Evolutionary conservation across 2,329 filamentous ascomycete species (phyloP).

Genomic region (Aureobasidium uvarum): DNA sequence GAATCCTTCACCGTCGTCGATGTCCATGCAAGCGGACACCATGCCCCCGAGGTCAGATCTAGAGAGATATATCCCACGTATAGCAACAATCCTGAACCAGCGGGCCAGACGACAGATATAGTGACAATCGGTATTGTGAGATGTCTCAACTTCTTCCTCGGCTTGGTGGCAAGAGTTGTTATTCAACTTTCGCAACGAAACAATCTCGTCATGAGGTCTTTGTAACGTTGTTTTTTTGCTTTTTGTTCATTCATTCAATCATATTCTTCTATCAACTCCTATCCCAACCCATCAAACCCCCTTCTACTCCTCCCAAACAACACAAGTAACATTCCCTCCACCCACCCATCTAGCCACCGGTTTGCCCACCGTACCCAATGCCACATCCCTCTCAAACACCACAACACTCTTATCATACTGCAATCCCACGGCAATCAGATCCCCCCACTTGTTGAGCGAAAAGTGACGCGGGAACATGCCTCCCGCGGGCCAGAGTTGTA

Average conservation of each 20-base stretch:
- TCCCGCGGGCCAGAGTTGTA: slow-evolving; percentile 61
- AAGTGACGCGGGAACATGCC: slow-evolving; percentile 67
- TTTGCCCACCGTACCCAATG: slow-evolving; percentile 58
- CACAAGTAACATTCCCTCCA: slow-evolving; percentile 39
- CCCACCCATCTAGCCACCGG: slow-evolving; percentile 40
- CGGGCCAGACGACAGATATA: too few species aligned
- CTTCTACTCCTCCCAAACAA: slow-evolving; percentile 40
- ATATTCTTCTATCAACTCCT: background rate
- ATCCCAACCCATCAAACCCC: too few species aligned
- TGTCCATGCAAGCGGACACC: too few species aligned
- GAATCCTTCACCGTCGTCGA: too few species aligned
- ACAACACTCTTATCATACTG: slow-evolving; percentile 61
- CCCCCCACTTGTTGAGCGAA: slow-evolving; percentile 62
- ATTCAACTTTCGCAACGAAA: too few species aligned
- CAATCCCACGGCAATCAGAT: slow-evolving; percentile 63
- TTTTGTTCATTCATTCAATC: background rate
- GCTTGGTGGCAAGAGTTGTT: too few species aligned
- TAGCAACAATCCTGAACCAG: too few species aligned
- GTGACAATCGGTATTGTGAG: too few species aligned
- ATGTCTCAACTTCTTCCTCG: too few species aligned
- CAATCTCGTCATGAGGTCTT: too few species aligned
- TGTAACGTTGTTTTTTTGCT: background rate
- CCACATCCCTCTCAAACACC: slow-evolving; percentile 59
- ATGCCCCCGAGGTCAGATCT: too few species aligned
- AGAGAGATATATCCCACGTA: too few species aligned